Percentiles rank a stretch among this genome's conserved stretches.
Evolutionary conservation across 352 stramenopile genomes (phyloP).

Genomic region (Phytopythium cucurbitacearum): DNA sequence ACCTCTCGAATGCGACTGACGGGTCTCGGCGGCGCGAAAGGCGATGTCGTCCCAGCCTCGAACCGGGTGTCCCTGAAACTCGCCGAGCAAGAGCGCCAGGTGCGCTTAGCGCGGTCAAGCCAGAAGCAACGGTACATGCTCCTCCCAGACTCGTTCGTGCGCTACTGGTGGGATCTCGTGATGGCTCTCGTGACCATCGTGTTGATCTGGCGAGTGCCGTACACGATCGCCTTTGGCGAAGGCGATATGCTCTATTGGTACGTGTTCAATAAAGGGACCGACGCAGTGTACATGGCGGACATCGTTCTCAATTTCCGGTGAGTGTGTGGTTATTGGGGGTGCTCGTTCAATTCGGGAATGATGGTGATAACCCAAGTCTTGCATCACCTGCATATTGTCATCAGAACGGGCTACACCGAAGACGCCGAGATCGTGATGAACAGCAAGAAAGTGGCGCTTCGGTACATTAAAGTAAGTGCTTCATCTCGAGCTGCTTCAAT

Average conservation of each 20-base stretch:
- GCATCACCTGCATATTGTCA: neutral
- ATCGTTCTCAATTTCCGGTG: slow-evolving; percentile 57
- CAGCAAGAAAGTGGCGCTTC: slow-evolving; percentile 34
- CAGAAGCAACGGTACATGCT: slow-evolving; percentile 44
- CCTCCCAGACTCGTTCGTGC: slow-evolving; percentile 30
- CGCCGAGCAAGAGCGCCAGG: slow-evolving; percentile 37
- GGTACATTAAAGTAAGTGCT: slow-evolving; percentile 36
- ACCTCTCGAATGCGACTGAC: slow-evolving; percentile 12
- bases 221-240: slow-evolving; percentile 50
- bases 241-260: slow-evolving; percentile 35
- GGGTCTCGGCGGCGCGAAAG: slow-evolving; percentile 14
- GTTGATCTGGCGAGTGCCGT: slow-evolving; percentile 54
- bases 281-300: slow-evolving; percentile 47
- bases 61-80: slow-evolving; percentile 59
- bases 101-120: slow-evolving; percentile 26
- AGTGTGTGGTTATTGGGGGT: neutral
- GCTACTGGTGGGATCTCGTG: slow-evolving; percentile 50
- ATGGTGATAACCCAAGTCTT: neutral
- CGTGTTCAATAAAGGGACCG: slow-evolving; percentile 43
- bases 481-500: neutral
- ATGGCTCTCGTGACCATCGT: slow-evolving; percentile 49
- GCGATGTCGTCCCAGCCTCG: slow-evolving; percentile 43
- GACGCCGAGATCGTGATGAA: slow-evolving; percentile 59
- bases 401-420: slow-evolving; percentile 49
- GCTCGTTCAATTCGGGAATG: neutral